phyloP scores from a whole-genome alignment of 2,329 filamentous ascomycete species.

The Phaeophleospora eucalypticola region DNA sequence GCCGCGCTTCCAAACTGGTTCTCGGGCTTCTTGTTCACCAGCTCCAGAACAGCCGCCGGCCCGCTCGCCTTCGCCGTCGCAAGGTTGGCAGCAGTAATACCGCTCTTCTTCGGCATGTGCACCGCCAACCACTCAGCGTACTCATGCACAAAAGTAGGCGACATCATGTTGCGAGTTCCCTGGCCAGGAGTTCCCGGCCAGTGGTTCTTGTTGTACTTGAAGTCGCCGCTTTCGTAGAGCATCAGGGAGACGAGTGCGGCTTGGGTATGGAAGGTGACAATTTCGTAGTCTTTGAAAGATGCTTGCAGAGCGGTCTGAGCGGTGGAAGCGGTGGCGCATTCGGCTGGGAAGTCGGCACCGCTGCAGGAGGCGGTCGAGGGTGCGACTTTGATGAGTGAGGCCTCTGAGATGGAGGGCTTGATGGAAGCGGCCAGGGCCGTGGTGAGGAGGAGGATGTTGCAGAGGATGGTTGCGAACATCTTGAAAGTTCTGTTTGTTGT shows the following conservation, averaged over 20 bases:
- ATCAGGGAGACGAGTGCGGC: constrained; percentile 68
- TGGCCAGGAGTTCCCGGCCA: constrained; percentile 59
- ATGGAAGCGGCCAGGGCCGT: neutral
- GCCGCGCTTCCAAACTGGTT: constrained; percentile 57
- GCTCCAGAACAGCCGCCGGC: constrained; percentile 45
- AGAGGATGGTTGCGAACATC: neutral
- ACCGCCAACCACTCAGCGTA: constrained; percentile 51
- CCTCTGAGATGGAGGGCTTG: constrained; percentile 6
- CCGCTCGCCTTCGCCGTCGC: constrained; percentile 32
- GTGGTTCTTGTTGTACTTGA: constrained; percentile 68
- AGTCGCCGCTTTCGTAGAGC: constrained; percentile 63
- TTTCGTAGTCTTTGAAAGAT: constrained; percentile 55
- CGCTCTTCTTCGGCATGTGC: constrained; percentile 19
- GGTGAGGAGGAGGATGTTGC: constrained; percentile 4
- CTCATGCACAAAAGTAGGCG: constrained; percentile 49
- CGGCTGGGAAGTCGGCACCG: constrained; percentile 42
- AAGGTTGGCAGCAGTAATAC: constrained; percentile 28
- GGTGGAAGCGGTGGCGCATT: constrained; percentile 63
- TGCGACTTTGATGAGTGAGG: constrained; percentile 55
- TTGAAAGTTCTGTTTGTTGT: too few relatives aligned
- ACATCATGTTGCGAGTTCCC: constrained; percentile 67
- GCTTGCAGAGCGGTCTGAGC: constrained; percentile 56
- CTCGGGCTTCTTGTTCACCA: constrained; percentile 46
- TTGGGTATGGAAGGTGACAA: constrained; percentile 56
- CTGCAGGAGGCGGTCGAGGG: constrained; percentile 55